Evolutionary conservation across 352 stramenopile genomes (phyloP).

Genomic region (Phytophthora hibernalis): DNA sequence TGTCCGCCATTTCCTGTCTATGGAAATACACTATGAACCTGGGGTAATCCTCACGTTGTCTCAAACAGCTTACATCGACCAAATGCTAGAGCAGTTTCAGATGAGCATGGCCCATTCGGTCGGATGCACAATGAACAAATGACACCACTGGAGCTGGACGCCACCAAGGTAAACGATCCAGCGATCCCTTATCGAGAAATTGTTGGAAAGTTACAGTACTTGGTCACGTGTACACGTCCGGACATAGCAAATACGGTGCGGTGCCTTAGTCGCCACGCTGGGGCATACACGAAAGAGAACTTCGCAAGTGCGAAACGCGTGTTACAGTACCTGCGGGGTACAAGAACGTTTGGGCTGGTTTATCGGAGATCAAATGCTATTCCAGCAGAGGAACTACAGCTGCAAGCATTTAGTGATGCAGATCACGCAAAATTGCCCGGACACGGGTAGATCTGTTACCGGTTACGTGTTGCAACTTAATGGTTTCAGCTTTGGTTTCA

Average conservation of each 20-base stretch:
- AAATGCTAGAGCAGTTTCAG: not conserved
- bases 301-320: too few relatives aligned
- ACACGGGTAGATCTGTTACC: not conserved
- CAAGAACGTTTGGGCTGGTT: conserved; percentile 2
- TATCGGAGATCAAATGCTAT: not conserved
- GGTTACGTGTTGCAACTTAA: too few relatives aligned
- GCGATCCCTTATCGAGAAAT: too few relatives aligned
- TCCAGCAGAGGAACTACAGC: not conserved
- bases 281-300: too few relatives aligned
- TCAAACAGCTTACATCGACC: not conserved
- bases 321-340: conserved; percentile 4
- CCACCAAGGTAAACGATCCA: not conserved
- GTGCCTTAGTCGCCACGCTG: too few relatives aligned
- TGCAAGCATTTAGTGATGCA: conserved; percentile 1
- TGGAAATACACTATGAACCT: not conserved
- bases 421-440: conserved; percentile 9
- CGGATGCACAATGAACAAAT: not conserved
- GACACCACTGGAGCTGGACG: not conserved
- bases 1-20: not conserved
- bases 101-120: not conserved
- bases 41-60: not conserved
- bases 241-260: too few relatives aligned
- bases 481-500: too few relatives aligned
- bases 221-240: too few relatives aligned
- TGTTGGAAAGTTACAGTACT: too few relatives aligned